Evolutionary conservation across 345 rosid genomes (phyloP).

Genomic region (Theobroma cacao): DNA sequence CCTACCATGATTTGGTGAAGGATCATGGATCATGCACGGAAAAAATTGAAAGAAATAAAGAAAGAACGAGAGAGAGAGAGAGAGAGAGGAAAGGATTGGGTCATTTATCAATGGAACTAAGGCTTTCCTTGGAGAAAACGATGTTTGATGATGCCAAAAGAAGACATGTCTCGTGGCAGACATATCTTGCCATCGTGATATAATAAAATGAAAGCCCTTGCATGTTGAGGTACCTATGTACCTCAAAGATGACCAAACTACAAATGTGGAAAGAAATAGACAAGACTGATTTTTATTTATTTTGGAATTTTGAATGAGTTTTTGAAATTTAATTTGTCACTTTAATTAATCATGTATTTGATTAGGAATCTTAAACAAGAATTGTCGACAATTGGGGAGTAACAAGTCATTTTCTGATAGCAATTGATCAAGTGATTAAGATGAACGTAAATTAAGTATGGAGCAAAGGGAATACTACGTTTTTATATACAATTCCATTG

Average conservation of each 20-base stretch:
- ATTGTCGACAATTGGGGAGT: neutral
- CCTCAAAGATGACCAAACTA: neutral
- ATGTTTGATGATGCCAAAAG: neutral
- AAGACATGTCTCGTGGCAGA: neutral
- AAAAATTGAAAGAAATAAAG: neutral
- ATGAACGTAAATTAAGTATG: neutral
- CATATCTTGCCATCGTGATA: neutral
- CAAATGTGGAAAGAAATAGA: neutral
- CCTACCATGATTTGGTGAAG: slow-evolving; percentile 10
- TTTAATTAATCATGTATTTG: neutral
- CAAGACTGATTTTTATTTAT: neutral
- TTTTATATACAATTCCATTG: no score
- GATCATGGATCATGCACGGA: neutral
- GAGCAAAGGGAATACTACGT: neutral
- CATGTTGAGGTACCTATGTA: neutral
- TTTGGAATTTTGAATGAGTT: neutral
- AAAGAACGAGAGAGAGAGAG: neutral
- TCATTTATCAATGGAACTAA: neutral
- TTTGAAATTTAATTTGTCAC: neutral
- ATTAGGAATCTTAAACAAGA: neutral
- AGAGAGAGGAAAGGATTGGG: neutral
- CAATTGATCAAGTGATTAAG: neutral
- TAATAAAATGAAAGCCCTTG: neutral
- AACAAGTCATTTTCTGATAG: neutral
- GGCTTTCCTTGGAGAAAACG: neutral